Percentiles rank a stretch among this genome's conserved stretches.
These are phyloP conservation scores for Epichloe glyceriae DNA, from an alignment of 2,329 filamentous ascomycete genomes.

Conservation along the genomic window DNA sequence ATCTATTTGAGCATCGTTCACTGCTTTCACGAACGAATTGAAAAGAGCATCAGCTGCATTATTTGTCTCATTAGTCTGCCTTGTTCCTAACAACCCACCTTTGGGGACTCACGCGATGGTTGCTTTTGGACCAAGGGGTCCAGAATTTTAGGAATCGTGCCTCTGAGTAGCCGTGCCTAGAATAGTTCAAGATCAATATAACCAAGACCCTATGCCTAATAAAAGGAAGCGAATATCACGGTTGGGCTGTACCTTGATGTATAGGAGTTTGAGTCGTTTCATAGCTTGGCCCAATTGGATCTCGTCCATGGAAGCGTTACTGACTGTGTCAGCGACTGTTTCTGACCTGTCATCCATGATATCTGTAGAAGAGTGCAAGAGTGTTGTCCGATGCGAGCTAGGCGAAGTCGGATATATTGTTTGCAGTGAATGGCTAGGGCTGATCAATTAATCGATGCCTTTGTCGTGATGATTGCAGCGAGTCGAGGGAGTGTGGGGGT, in stretches of 20 bases:
- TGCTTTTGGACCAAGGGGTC: conserved; percentile 38
- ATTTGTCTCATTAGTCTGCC: conserved; percentile 2
- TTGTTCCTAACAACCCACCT: not conserved
- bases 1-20: conserved; percentile 34
- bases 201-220: not conserved
- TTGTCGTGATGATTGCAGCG: not conserved
- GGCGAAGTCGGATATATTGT: not conserved
- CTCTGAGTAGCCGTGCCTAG: conserved; percentile 22
- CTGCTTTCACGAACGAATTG: conserved; percentile 32
- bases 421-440: not conserved
- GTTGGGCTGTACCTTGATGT: conserved; percentile 32
- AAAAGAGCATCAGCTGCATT: conserved; percentile 37
- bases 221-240: not conserved
- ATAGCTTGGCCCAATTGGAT: conserved; percentile 35
- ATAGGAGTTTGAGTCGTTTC: conserved; percentile 38
- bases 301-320: conserved; percentile 27
- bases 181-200: conserved; percentile 9
- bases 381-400: not conserved
- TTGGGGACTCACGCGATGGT: conserved; percentile 32
- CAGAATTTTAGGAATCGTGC: conserved; percentile 25
- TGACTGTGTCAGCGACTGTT: not conserved
- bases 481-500: not conserved
- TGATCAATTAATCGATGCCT: not conserved
- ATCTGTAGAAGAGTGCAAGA: not conserved
- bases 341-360: conserved; percentile 5